Evolutionary conservation across 2,329 filamentous ascomycete genomes (phyloP), one percentile per base, ranked within the genome.

Genomic region (Fusarium verrucosum): DNA sequence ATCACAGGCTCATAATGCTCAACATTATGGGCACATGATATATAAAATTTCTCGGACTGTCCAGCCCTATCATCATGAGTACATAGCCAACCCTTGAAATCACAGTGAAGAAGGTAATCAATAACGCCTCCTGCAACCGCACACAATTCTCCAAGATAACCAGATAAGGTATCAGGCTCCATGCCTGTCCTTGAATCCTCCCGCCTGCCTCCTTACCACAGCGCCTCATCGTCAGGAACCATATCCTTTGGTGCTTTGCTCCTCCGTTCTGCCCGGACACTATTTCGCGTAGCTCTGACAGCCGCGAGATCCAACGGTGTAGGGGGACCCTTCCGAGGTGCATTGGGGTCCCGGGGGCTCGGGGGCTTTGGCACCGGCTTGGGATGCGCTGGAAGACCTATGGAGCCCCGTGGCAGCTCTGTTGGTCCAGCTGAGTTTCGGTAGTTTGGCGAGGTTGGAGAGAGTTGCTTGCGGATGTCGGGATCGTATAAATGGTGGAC

Each of bases 401-500:
- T 59, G 1, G 72, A 75, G 8, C 70, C 72, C 19, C 64, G 61
- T 2, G 68, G 68, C 16, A 69, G 17, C 36, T 69, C 70, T 5
- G 71, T 69, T 2, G 68, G 66, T 7, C 62, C 56, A 3, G 26
- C 28, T 13, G 70, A 70, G 16, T 51, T 62, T 20, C 68, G 57
- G 2, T 53, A 55, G 11, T 58, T 62, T 19, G 66, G 70, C 3
- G 72, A 75, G 8, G 41, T 62, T 7, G 73, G 72, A 2, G 73
- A 74, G 33, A 72, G 44, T 26, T 75, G 72, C 10, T 69, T 70
- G 43, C 75, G 71, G 23, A 77, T 76, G 33, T 75, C 65, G 5
- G 75, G 75, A 28, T 77, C 73, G 54, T 76, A 77, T 41, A 75
- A 64, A 44, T 73, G 70, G 38, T 77, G 75, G 6, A 71, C 68